Percentiles rank a stretch among this genome's conserved stretches.
These are phyloP conservation scores for Carex cristatella DNA, from an alignment of 176 grass and related monocot genomes.

Conservation along the genomic window DNA sequence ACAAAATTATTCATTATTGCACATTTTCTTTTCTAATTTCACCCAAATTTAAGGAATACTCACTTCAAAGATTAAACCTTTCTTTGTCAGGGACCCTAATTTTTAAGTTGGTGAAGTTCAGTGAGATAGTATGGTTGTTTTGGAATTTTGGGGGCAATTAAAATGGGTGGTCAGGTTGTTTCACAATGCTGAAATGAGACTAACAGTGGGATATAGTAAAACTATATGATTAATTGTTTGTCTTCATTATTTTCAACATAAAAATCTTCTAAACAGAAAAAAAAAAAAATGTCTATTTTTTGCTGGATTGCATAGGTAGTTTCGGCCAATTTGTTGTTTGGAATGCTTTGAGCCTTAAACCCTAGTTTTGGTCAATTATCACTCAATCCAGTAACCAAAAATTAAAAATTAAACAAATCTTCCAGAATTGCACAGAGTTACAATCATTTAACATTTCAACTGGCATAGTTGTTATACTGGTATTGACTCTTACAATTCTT, in stretches of 20 bases:
- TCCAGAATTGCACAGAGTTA: background rate
- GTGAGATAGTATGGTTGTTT: background rate
- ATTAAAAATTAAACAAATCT: background rate
- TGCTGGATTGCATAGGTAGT: background rate
- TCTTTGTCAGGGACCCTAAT: background rate
- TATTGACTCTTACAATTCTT: conserved; percentile 7
- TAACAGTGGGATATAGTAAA: conserved; percentile 3
- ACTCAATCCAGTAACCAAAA: background rate
- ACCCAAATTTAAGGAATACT: background rate
- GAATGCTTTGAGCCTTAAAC: conserved; percentile 1
- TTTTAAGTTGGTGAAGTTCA: background rate
- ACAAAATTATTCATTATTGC: background rate
- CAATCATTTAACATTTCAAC: background rate
- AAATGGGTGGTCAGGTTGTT: background rate
- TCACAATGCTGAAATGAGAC: background rate
- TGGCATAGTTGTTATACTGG: background rate
- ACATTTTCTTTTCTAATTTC: background rate
- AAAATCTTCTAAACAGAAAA: background rate
- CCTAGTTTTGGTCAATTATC: background rate
- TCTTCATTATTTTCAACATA: background rate
- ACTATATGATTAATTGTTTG: background rate
- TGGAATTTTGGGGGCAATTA: background rate
- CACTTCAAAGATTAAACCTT: background rate
- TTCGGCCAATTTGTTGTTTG: background rate
- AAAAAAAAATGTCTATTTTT: background rate